Conservation (phyloP, 2,329 filamentous ascomycete genomes). For the Trichoderma sp. region DNA sequence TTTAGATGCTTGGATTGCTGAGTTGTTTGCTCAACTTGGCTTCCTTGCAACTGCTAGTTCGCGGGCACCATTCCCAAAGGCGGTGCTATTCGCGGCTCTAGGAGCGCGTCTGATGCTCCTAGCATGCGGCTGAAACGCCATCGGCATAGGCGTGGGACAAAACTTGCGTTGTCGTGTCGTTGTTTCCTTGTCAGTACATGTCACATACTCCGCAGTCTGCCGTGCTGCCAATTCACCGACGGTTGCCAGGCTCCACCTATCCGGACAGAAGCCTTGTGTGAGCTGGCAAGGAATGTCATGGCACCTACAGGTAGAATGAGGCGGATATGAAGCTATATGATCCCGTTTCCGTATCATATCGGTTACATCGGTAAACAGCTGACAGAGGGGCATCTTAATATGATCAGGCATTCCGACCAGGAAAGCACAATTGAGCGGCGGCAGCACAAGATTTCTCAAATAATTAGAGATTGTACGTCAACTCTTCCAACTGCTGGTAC, state of each 20-base stretch:
- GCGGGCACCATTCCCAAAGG: background rate
- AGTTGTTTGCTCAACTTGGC: background rate
- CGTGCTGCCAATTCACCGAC: background rate
- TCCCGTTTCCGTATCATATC: background rate
- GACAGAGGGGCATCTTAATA: background rate
- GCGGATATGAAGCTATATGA: background rate
- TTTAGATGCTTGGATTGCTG: background rate
- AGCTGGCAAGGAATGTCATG: background rate
- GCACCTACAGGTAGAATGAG: background rate
- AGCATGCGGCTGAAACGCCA: conserved; percentile 18
- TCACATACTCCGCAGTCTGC: background rate
- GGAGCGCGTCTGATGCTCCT: conserved; percentile 4
- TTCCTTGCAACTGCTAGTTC: background rate
- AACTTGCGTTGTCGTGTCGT: background rate
- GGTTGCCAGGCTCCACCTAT: background rate
- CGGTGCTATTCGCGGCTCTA: background rate
- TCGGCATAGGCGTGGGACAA: conserved; percentile 1
- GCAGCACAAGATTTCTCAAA: background rate
- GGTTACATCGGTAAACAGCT: background rate
- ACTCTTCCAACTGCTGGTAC: background rate
- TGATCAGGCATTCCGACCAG: background rate
- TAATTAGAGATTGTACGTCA: background rate
- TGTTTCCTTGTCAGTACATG: background rate
- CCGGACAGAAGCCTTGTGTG: background rate
- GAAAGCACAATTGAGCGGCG: background rate